A percentile compares a stretch with the other conserved stretches of the same genome.
phyloP scores from a whole-genome alignment of 208 protist genomes.

The Leishmania tropica region DNA sequence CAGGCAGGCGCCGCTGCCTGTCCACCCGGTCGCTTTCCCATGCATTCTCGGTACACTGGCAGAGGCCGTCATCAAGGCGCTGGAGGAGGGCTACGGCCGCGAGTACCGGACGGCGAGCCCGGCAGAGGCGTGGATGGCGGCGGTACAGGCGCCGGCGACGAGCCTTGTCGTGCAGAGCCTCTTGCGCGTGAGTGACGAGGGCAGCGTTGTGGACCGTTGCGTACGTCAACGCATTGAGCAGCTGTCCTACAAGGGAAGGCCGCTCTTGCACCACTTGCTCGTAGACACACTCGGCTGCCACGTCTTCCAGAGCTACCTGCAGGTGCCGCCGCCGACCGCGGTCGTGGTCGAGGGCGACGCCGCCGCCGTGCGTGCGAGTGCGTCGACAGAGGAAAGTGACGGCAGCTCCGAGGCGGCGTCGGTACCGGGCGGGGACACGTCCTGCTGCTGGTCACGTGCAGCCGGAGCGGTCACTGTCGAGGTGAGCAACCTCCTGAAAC shows the following conservation, averaged over 20 bases:
- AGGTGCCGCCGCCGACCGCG: conserved; percentile 47
- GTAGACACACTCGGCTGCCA: conserved; percentile 75
- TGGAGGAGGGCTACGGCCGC: conserved; percentile 59
- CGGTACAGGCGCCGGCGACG: conserved; percentile 60
- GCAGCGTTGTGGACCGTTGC: conserved; percentile 40
- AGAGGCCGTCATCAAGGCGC: conserved; percentile 43
- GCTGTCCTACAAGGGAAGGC: conserved; percentile 43
- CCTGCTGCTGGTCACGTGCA: conserved; percentile 70
- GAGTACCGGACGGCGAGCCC: conserved; percentile 36
- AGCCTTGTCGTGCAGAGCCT: conserved; percentile 89
- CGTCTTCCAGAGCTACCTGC: conserved; percentile 85
- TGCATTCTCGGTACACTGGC: conserved; percentile 47
- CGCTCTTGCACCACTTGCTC: conserved; percentile 66
- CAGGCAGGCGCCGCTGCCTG: conserved; percentile 59
- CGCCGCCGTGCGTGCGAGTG: conserved; percentile 6
- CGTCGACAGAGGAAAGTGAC: neutral
- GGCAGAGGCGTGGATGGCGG: conserved; percentile 75
- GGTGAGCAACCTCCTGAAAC: conserved; percentile 55
- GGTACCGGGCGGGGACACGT: conserved; percentile 19
- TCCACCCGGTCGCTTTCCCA: conserved; percentile 44
- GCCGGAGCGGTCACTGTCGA: conserved; percentile 45
- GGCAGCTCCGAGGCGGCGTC: neutral
- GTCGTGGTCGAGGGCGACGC: conserved; percentile 53
- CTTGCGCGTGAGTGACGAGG: conserved; percentile 66
- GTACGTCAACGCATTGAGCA: conserved; percentile 61